These are phyloP conservation scores for Tetrastigma voinierianum DNA, from an alignment of 164 flowering plant species.

Conservation along the genomic window DNA sequence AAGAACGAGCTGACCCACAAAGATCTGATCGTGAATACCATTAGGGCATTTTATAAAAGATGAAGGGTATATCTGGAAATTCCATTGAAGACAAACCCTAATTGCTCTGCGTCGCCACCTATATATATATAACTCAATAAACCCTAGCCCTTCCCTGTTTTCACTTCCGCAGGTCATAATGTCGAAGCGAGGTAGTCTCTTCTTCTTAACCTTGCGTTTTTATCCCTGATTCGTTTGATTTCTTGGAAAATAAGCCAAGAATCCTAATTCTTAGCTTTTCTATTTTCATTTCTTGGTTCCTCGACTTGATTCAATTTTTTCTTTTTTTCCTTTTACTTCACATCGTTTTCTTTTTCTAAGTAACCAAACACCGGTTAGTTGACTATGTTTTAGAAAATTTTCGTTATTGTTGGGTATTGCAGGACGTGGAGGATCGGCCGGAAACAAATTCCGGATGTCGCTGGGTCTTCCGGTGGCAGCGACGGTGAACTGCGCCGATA, in stretches of 20 bases:
- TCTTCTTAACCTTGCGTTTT: background rate
- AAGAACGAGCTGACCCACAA: background rate
- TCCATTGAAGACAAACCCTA: background rate
- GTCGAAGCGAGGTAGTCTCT: constrained; percentile 49
- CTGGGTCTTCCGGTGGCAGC: constrained; percentile 88
- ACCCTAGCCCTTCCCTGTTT: constrained; percentile 13
- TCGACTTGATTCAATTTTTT: background rate
- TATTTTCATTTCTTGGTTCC: background rate
- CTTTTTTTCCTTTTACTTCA: too few species aligned
- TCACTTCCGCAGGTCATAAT: constrained; percentile 22
- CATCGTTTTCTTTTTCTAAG: background rate
- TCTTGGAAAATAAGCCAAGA: background rate
- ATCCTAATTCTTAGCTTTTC: background rate
- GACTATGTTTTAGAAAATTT: background rate
- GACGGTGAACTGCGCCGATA: constrained; percentile 79
- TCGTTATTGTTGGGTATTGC: background rate
- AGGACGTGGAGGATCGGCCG: constrained; percentile 81
- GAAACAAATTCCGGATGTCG: constrained; percentile 85
- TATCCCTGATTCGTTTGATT: background rate
- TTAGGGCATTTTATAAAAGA: background rate
- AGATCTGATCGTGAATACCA: background rate
- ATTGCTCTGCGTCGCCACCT: too few species aligned
- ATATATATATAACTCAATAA: constrained; percentile 9
- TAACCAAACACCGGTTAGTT: background rate
- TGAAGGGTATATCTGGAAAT: background rate